Base-by-base conservation (phyloP, 108 stramenopile species). In the Cyclotella distinguenda region DNA sequence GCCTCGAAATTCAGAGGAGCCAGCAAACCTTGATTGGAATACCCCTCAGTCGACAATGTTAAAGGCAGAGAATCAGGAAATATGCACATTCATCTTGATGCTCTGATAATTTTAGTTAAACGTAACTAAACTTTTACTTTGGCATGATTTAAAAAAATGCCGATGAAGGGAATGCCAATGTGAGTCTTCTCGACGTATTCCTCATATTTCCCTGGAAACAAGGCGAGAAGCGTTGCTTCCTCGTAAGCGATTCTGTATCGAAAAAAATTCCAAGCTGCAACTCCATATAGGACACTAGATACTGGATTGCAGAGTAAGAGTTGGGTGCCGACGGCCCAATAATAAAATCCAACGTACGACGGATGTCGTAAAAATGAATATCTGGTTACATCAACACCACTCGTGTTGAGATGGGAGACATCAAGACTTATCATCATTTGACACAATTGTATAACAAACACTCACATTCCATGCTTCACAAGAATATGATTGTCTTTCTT, bases 341-440 rank as follows among this genome's bases (percentile, higher is more conserved):
- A 99, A 57, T 85, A 99, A 81, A 96, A 99, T 26, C 98, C 98
- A 21, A 88, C 75, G 67, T 99, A 99, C 10, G 90, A 90, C 35
- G 97, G 97, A 80, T 99, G 98, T 12, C 98, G 91, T n/a, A 99
- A 68, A 46, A 60, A 67, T 21, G 52, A 59, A 77, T 98, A 98
- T 40, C 81, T 82, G 66, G 40, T 27, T 16, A 11, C 44, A 8
- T 32, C 40, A 36, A 38, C 31, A 62, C 34, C 15, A 4, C 0
- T 19, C 50, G 55, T 27, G 19, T 40, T 34, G 16, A 35, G 53
- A 38, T 36, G 15, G 21, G 18, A 60, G 11, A n/a, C n/a, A n/a
- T n/a, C n/a, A n/a, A n/a, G n/a, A n/a, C n/a, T n/a, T n/a, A n/a
- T n/a, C n/a, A n/a, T n/a, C n/a, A n/a, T n/a, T n/a, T n/a, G n/a